Base-by-base conservation (phyloP, 352 stramenopile species). In the Phytophthora pluvialis region DNA sequence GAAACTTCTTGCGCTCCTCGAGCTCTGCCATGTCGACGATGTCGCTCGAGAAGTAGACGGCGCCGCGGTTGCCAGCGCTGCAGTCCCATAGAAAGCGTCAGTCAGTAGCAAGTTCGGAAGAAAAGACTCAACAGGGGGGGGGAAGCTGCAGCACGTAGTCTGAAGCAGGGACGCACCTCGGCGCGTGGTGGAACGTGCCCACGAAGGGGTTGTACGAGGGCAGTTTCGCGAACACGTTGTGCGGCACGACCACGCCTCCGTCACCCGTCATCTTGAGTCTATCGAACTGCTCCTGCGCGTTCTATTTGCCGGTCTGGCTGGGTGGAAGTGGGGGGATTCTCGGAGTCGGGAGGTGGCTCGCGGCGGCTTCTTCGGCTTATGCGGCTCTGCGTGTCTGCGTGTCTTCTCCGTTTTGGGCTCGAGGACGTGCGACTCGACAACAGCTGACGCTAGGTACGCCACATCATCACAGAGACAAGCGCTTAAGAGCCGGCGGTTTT, bases 121-220 rank as follows among this genome's bases (percentile, higher is more conserved):
- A 42, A 21, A n/a, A 60, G 3, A 25, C 39, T 1, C n/a, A 40
- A 21, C n/a, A 46, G 9, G 40, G 32, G 25, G 26, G 29, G 42
- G 7, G 15, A 45, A 39, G 39, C 26, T 29, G 18, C 25, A 16
- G 54, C 26, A 44, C 60, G 10, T 42, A 8, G 21, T 21, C 21
- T 2, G 21, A 21, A 60, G 25, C 28, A 51, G 46, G 40, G 29
- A 56, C 61, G 49, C 67, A 93, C 85, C 85, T 96, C 36, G 88
- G 88, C n/a, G 88, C 88, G 66, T 96, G 87, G 60, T 96, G 88
- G 71, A 96, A 96, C 21, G 88, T 95, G 74, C 88, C 88, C 31
- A 96, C 86, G 47, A 93, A 96, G 49, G 88, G 88, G 70, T 96
- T 96, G 70, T 95, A 94, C 35, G 86, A 86, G 36, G 88, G 88